Evolutionary conservation across 75 land plant species (phyloP), one percentile per base, ranked within the genome.

Genomic region (Isoetes taiwanensis): DNA sequence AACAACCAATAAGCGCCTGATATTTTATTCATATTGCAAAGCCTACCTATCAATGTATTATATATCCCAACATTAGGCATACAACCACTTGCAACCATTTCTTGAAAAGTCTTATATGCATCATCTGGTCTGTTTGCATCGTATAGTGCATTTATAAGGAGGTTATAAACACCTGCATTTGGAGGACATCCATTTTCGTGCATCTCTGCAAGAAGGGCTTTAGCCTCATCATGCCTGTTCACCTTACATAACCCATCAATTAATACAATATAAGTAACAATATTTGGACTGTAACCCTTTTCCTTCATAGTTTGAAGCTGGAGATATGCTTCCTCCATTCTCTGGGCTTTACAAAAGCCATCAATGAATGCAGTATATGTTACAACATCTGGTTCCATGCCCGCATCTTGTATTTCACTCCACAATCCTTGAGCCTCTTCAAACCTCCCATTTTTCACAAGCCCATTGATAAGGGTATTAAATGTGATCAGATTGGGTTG

Each of bases 241-340:
- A 72, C 73, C 56, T 81, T 81, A 16, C 85, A 84, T 40, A 81
- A 81, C 24, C 89, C 89, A 71, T 84, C 85, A 39, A 84, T 65
- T 10, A 84, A 78, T 53, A 81, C 78, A 39, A 77, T 78, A 53
- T 84, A 84, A 0, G 76, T 54, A 32, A 84, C 59, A 14, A 70
- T 72, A 68, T 81, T 78, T 31, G 83, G 32, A 28, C 58, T 60
- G 37, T 75, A 31, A 11, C 85, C 82, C 24, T 64, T 70, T 11
- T 76, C 60, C 64, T 75, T 78, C 64, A 80, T 80, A 72, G 75
- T 82, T 59, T 84, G 81, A 66, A 84, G 78, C 0, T 79, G 76
- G 80, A 78, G 71, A 29, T 78, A 78, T 27, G 86, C 81, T 62
- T 84, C 85, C 57, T 84, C 89, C 41, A 84, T 70, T 56, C 85